phyloP scores from a whole-genome alignment of 768 basidiomycete species.

The Russula griseocarnosa region DNA sequence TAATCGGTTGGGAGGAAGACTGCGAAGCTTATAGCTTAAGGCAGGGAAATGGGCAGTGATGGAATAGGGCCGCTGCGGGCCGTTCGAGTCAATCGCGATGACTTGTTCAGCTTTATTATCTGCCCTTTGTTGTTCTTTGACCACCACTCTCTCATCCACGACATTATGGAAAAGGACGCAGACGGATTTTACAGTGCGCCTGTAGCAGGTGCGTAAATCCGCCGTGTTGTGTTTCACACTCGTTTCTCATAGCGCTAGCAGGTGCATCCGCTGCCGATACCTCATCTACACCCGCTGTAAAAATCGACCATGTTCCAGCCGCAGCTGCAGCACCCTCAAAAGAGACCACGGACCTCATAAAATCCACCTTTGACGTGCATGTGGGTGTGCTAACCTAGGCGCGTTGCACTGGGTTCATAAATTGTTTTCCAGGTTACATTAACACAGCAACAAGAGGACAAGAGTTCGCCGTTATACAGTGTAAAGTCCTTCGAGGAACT shows the following conservation, averaged over 20 bases:
- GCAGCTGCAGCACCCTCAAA: background rate
- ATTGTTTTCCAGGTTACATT: constrained; percentile 69
- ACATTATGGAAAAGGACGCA: constrained; percentile 64
- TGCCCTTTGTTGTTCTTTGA: constrained; percentile 4
- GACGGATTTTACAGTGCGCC: constrained; percentile 73
- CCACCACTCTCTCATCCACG: background rate
- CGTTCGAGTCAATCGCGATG: no score
- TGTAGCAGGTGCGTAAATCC: constrained; percentile 38
- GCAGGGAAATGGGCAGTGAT: no score
- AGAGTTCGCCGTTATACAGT: constrained; percentile 92
- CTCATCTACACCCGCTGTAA: background rate
- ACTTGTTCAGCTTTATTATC: no score
- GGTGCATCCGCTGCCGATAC: constrained; percentile 1
- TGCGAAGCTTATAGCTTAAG: no score
- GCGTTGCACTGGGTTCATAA: constrained; percentile 1
- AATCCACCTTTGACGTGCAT: constrained; percentile 78
- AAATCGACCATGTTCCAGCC: background rate
- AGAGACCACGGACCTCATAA: constrained; percentile 58
- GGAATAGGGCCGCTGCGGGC: no score
- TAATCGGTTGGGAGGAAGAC: no score
- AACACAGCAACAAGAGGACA: constrained; percentile 92
- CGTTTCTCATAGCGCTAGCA: background rate
- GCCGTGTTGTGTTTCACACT: background rate
- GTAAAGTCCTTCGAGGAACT: constrained; percentile 94
- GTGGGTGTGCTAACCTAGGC: constrained; percentile 42